Evolutionary conservation across 495 filamentous ascomycete species (phyloP).

Genomic region (Penicillium mononematosum): DNA sequence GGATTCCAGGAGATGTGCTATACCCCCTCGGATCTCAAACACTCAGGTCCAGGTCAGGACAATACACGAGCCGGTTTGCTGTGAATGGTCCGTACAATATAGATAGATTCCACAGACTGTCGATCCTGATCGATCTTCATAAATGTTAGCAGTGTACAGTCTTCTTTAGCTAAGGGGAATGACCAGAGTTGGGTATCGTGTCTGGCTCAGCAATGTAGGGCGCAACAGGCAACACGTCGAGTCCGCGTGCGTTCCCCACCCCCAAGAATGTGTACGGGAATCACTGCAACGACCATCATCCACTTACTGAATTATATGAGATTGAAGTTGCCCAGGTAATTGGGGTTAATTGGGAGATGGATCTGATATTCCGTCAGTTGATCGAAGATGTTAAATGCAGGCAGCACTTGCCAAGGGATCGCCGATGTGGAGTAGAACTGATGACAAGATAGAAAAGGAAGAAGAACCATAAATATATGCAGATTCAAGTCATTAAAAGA

Average conservation of each 20-base stretch:
- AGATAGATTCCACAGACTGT: slow-evolving; percentile 21
- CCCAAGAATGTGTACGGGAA: slow-evolving; percentile 19
- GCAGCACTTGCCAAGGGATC: slow-evolving; percentile 10
- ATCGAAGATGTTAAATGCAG: slow-evolving; percentile 4
- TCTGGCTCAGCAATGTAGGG: slow-evolving; percentile 28
- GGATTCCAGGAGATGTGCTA: slow-evolving; percentile 17
- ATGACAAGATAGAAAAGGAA: neutral
- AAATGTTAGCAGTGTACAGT: slow-evolving; percentile 5
- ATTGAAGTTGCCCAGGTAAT: neutral
- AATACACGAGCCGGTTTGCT: slow-evolving; percentile 18
- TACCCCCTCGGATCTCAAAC: neutral
- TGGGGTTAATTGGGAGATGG: neutral
- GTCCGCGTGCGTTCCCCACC: neutral
- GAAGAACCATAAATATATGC: neutral
- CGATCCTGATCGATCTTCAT: slow-evolving; percentile 27
- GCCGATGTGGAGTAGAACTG: slow-evolving; percentile 1
- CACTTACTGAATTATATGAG: neutral
- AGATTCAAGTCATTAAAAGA: neutral
- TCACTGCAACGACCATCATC: slow-evolving; percentile 1
- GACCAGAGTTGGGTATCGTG: slow-evolving; percentile 1
- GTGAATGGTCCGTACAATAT: slow-evolving; percentile 9
- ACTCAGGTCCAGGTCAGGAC: slow-evolving; percentile 12
- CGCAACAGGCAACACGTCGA: slow-evolving; percentile 5
- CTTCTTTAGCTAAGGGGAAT: neutral
- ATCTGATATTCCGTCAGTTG: neutral